Evolutionary conservation across 768 basidiomycete genomes (phyloP).

Genomic region (Kwoniella dejecticola): DNA sequence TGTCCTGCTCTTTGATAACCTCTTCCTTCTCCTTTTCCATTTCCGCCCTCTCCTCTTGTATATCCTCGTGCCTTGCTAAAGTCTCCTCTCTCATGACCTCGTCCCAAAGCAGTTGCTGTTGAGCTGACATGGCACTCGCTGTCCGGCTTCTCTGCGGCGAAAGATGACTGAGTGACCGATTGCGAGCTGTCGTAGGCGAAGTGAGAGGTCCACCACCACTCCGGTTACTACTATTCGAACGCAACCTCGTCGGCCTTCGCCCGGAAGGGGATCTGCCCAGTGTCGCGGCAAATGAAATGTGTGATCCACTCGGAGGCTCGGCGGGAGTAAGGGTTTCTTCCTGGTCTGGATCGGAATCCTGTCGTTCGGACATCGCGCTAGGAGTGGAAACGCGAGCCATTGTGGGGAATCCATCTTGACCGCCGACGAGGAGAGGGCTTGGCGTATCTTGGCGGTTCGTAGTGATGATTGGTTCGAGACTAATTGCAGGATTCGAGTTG

Average conservation of each 20-base stretch:
- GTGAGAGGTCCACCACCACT: background rate
- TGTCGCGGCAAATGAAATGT: conserved; percentile 11
- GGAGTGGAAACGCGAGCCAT: conserved; percentile 16
- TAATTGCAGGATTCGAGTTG: conserved; percentile 3
- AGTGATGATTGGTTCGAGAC: background rate
- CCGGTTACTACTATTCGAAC: background rate
- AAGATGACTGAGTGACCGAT: conserved; percentile 13
- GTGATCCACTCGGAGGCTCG: background rate
- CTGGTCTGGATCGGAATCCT: background rate
- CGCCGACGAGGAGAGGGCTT: background rate
- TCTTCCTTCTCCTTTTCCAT: conserved; percentile 26
- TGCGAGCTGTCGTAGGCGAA: background rate
- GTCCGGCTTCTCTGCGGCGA: conserved; percentile 12
- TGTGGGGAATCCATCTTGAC: background rate
- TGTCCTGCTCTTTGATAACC: conserved; percentile 22
- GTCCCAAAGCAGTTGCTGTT: conserved; percentile 24
- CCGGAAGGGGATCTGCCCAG: conserved; percentile 32
- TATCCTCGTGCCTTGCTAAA: background rate
- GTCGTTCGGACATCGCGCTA: conserved; percentile 11
- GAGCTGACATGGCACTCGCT: conserved; percentile 19
- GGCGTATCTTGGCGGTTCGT: background rate
- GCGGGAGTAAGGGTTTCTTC: background rate
- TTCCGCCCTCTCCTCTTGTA: conserved; percentile 21
- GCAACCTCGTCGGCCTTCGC: conserved; percentile 17
- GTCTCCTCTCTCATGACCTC: conserved; percentile 39